Conservation (phyloP, 371 early-diverging fungal genomes). For the Mortierella sp. region DNA sequence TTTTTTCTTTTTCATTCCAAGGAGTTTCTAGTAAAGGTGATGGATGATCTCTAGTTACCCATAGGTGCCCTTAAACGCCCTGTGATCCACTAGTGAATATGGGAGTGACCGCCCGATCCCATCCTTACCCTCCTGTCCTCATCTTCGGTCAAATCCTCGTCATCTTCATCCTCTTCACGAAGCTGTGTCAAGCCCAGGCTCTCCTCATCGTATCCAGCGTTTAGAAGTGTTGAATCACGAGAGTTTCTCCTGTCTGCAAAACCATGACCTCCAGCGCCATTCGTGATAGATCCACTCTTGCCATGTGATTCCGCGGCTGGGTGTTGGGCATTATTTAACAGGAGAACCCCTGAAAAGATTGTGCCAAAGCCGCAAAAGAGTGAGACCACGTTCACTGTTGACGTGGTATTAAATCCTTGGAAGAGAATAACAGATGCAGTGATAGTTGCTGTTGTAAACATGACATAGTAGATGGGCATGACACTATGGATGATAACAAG, state of each 20-base stretch:
- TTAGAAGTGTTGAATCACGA: constrained; percentile 66
- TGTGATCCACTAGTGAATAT: constrained; percentile 13
- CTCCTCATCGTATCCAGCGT: constrained; percentile 68
- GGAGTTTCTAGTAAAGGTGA: background rate
- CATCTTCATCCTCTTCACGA: constrained; percentile 60
- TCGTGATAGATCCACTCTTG: constrained; percentile 44
- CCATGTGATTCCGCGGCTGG: constrained; percentile 29
- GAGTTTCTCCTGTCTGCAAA: constrained; percentile 42
- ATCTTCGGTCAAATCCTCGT: constrained; percentile 46
- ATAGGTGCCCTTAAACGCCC: background rate
- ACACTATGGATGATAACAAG: constrained; percentile 58
- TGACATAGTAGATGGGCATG: constrained; percentile 93
- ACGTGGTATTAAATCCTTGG: constrained; percentile 86
- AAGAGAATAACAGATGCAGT: constrained; percentile 88
- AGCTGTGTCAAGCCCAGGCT: constrained; percentile 65
- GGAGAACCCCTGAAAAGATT: constrained; percentile 91
- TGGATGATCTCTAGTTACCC: background rate
- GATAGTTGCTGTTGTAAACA: constrained; percentile 94
- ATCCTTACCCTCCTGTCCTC: constrained; percentile 38
- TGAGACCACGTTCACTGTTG: constrained; percentile 81
- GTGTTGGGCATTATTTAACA: constrained; percentile 71
- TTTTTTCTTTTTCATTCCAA: background rate
- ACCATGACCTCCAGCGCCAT: constrained; percentile 38
- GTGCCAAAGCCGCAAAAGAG: constrained; percentile 91
- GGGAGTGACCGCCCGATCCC: constrained; percentile 28